Conservation (phyloP, 2,329 filamentous ascomycete genomes). For the Phoma sp. region DNA sequence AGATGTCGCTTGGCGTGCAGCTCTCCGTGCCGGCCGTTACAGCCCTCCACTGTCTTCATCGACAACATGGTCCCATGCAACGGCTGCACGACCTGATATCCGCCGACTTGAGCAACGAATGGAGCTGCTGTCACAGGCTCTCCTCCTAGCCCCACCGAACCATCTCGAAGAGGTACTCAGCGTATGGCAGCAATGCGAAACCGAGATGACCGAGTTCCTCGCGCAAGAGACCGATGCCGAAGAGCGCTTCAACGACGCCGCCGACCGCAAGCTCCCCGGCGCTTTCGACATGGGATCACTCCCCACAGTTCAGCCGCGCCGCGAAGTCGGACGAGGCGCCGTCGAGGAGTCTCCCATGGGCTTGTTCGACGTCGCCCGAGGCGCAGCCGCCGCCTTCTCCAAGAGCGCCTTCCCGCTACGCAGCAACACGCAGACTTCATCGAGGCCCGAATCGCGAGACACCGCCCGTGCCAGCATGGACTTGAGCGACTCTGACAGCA, state of each 20-base stretch:
- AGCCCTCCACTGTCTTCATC: conserved; percentile 49
- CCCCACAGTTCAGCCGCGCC: conserved; percentile 46
- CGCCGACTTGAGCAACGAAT: conserved; percentile 80
- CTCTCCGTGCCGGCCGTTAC: conserved; percentile 79
- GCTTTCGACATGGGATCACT: conserved; percentile 49
- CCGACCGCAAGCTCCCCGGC: conserved; percentile 61
- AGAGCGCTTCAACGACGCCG: conserved; percentile 72
- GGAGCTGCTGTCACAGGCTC: conserved; percentile 76
- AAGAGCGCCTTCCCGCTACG: conserved; percentile 56
- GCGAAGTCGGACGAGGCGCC: conserved; percentile 51
- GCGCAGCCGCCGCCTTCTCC: conserved; percentile 56
- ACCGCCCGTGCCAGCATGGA: conserved; percentile 36
- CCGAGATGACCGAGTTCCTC: conserved; percentile 72
- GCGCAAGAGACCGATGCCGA: conserved; percentile 72
- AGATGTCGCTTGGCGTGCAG: conserved; percentile 79
- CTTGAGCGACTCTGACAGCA: conserved; percentile 47
- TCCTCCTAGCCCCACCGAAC: conserved; percentile 73
- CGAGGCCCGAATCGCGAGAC: conserved; percentile 9
- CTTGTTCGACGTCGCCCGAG: conserved; percentile 59
- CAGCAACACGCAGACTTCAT: conserved; percentile 20
- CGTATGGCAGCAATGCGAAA: conserved; percentile 77
- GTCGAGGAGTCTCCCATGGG: conserved; percentile 60
- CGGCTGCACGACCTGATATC: conserved; percentile 61
- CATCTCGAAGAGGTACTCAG: conserved; percentile 77
- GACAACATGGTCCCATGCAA: conserved; percentile 49